Evolutionary conservation across 2,329 filamentous ascomycete species (phyloP).

Genomic region (Corynespora cassiicola): DNA sequence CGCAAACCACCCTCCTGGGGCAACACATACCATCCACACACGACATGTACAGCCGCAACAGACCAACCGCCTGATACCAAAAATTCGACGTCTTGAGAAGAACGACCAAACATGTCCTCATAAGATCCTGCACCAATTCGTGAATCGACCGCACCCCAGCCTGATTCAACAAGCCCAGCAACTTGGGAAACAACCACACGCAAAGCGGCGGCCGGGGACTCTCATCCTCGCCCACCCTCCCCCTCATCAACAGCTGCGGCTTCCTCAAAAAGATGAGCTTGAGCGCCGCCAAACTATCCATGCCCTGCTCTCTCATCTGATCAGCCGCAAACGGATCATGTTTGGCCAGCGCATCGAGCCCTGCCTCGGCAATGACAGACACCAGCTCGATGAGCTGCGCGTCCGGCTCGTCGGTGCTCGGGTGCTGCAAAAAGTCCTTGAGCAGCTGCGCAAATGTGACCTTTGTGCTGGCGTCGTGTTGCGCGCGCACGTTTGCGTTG

Average conservation of each 20-base stretch:
- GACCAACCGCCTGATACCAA: slow-evolving; percentile 41
- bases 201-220: slow-evolving; percentile 54
- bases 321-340: slow-evolving; percentile 73
- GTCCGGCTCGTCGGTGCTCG: slow-evolving; percentile 65
- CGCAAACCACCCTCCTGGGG: neutral
- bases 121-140: slow-evolving; percentile 41
- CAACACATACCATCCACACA: slow-evolving; percentile 48
- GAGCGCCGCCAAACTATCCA: slow-evolving; percentile 80
- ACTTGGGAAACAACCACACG: slow-evolving; percentile 60
- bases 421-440: slow-evolving; percentile 63
- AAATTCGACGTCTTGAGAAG: slow-evolving; percentile 41
- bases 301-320: slow-evolving; percentile 64
- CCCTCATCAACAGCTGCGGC: slow-evolving; percentile 66
- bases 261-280: slow-evolving; percentile 76
- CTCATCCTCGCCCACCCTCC: slow-evolving; percentile 33
- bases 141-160: slow-evolving; percentile 50
- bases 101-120: slow-evolving; percentile 45
- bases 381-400: slow-evolving; percentile 83
- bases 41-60: slow-evolving; percentile 47
- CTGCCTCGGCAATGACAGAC: slow-evolving; percentile 81
- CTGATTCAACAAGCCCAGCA: slow-evolving; percentile 56
- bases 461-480: slow-evolving; percentile 69
- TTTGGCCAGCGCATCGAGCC: slow-evolving; percentile 72
- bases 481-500: slow-evolving; percentile 71
- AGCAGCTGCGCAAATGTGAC: slow-evolving; percentile 79